Percentiles rank a stretch among this genome's conserved stretches.
phyloP scores from a whole-genome alignment of 495 filamentous ascomycete species.

The Penicillium antarcticum region DNA sequence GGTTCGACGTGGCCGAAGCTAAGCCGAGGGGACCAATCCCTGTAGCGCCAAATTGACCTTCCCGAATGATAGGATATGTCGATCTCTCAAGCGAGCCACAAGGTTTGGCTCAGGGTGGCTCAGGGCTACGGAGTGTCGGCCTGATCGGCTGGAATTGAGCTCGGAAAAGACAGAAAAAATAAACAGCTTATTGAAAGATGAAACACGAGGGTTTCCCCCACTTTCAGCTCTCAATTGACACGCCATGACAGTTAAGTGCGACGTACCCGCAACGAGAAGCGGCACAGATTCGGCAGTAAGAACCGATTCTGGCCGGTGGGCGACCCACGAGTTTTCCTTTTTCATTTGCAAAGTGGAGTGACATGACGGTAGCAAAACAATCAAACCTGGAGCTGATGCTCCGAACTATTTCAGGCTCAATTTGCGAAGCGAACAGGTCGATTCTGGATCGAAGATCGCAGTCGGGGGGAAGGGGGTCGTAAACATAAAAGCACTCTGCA shows the following conservation, averaged over 20 bases:
- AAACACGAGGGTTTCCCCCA: conserved; percentile 4
- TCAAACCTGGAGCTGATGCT: neutral
- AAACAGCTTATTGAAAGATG: neutral
- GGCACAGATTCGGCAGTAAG: conserved; percentile 11
- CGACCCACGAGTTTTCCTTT: conserved; percentile 15
- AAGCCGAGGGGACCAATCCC: neutral
- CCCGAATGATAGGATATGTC: conserved; percentile 12
- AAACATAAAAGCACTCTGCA: neutral
- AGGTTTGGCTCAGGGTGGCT: conserved; percentile 7
- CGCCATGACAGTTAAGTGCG: conserved; percentile 4
- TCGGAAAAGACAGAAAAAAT: neutral
- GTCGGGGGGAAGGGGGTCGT: too few relatives aligned
- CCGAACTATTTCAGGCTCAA: neutral
- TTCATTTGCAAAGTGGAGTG: conserved; percentile 1
- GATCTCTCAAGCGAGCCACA: conserved; percentile 7
- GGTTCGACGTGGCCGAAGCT: too few relatives aligned
- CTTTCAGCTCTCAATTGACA: neutral
- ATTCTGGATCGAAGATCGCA: neutral
- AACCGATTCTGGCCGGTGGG: conserved; percentile 11
- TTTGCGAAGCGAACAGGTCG: neutral
- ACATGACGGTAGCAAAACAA: conserved; percentile 5
- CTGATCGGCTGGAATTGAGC: neutral
- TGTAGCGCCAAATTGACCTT: conserved; percentile 9
- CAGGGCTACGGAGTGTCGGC: conserved; percentile 6
- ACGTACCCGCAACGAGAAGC: neutral